Evolutionary conservation across 257 asterid genomes (phyloP), one percentile per base, ranked within the genome.

Genomic region (Ehretia macrophylla): DNA sequence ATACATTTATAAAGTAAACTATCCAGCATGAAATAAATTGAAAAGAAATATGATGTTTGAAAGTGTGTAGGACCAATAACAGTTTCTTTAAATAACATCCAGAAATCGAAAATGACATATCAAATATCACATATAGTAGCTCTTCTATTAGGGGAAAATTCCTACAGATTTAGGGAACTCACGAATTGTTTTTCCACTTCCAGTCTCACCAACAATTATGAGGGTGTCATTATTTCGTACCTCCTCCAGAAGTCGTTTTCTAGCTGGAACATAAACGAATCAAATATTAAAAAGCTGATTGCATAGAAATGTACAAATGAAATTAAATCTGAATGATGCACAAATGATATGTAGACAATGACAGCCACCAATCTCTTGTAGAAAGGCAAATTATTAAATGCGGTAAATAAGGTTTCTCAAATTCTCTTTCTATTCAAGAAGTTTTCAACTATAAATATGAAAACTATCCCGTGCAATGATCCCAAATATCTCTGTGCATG

Each of bases 161-260:
- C 8, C 20, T 44, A 19, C 10, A 47, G 56, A 46, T 48, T 18
- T 22, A 14, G 4, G 64, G 54, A 52, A 75, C 98, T 85, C 78
- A 92, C 98, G 98, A 37, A 97, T 92, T 63, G 98, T 92, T 79
- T 92, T 88, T 72, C 98, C 98, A 64, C 98, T 92, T 47, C 96
- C 96, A 61, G 99, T 88, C 75, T 92, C 97, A 75, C 99, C 99
- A 51, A 92, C 99, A 76, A 92, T 77, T 66, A 92, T 88, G 48
- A 92, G 81, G 5, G 92, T 72, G 68, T 83, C 91, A 49, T 88
- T 81, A n/a, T 77, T 81, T 55, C 72, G 68, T 60, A 86, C 87
- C 82, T 92, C 97, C 72, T 88, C 99, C 75, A 92, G 62, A 18
- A 92, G 96, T 65, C 80, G 74, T 76, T 73, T 86, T 83, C 83